Evolutionary conservation across 345 rosid genomes (phyloP).

Genomic region (Ceriops zippeliana): DNA sequence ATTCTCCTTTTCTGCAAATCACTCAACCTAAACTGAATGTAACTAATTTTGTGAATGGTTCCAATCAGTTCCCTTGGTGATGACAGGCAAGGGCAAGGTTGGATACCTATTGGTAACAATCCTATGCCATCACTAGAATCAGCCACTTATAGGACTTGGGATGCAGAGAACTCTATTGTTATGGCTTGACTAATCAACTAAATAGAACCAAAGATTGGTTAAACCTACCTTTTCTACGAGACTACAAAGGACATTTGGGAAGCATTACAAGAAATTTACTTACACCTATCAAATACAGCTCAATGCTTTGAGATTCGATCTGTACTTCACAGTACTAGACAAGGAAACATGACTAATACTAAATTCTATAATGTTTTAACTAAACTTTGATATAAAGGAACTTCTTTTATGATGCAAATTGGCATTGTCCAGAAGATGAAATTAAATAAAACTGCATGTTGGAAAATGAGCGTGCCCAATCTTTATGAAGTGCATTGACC

Average conservation of each 20-base stretch:
- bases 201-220: not conserved
- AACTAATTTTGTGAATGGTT: not conserved
- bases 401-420: not conserved
- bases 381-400: not conserved
- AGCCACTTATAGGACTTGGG: not conserved
- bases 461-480: too few species aligned
- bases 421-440: too few species aligned
- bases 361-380: not conserved
- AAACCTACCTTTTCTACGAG: not conserved
- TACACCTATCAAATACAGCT: not conserved
- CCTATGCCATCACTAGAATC: not conserved
- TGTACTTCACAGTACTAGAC: not conserved
- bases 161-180: not conserved
- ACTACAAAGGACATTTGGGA: slow-evolving; percentile 3
- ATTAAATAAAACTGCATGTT: too few species aligned
- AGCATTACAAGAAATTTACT: not conserved
- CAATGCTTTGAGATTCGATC: not conserved
- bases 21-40: not conserved
- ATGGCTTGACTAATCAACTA: slow-evolving; percentile 2
- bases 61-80: not conserved
- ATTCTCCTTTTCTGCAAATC: not conserved
- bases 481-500: too few species aligned
- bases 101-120: not conserved
- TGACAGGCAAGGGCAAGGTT: not conserved
- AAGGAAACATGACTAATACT: not conserved